Conservation (phyloP, 106 monocot genomes). For the Posidonia australis region DNA sequence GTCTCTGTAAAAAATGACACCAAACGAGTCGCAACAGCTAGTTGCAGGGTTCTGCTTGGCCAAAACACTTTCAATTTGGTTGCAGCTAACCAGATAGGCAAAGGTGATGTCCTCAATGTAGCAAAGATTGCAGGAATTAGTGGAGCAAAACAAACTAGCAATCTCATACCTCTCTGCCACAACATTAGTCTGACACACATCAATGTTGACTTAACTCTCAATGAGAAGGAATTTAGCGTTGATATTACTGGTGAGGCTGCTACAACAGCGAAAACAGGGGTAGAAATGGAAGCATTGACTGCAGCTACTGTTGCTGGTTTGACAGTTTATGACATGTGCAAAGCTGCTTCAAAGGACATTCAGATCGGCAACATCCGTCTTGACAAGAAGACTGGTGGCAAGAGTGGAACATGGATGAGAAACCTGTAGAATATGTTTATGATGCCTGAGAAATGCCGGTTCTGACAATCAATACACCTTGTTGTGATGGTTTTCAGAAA, state of each 20-base stretch:
- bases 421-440: constrained; percentile 3
- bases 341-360: constrained; percentile 81
- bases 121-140: constrained; percentile 88
- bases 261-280: constrained; percentile 68
- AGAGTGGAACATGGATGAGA: constrained; percentile 69
- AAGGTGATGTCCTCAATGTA: constrained; percentile 81
- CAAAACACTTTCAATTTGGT: constrained; percentile 56
- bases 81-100: constrained; percentile 68
- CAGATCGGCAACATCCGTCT: constrained; percentile 55
- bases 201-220: constrained; percentile 46
- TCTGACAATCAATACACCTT: too few relatives aligned
- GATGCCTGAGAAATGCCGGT: too few relatives aligned
- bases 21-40: constrained; percentile 61
- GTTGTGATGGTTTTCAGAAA: too few relatives aligned
- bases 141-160: constrained; percentile 78
- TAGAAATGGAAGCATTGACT: constrained; percentile 97
- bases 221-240: constrained; percentile 65
- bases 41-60: constrained; percentile 76
- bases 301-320: constrained; percentile 83
- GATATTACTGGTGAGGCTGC: constrained; percentile 66
- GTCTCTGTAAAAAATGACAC: constrained; percentile 61
- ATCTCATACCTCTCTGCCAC: constrained; percentile 81
- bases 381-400: constrained; percentile 64
- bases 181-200: constrained; percentile 58
- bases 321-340: constrained; percentile 96